Conservation (phyloP, 345 rosid species). For the Hibiscus syriacus region DNA sequence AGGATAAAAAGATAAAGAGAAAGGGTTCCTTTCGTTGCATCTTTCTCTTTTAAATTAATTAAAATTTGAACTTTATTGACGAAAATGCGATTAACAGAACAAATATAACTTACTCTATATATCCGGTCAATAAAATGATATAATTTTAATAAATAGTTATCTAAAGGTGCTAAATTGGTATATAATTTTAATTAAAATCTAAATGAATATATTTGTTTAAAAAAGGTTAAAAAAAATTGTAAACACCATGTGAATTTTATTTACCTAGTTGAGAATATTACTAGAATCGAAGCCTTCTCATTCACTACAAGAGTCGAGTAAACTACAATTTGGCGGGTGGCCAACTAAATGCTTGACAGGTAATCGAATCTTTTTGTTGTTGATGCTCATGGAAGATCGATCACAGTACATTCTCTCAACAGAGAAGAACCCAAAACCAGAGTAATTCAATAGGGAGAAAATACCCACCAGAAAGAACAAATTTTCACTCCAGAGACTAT, state of each 20-base stretch:
- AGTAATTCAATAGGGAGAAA: neutral
- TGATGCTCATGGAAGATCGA: slow-evolving; percentile 4
- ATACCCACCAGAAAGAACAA: neutral
- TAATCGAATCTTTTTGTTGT: slow-evolving; percentile 12
- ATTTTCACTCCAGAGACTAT: neutral
- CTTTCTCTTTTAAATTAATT: no score
- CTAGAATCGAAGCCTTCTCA: neutral
- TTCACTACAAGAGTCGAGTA: neutral
- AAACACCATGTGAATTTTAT: neutral
- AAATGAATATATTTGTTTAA: no score
- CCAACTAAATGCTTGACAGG: slow-evolving; percentile 26
- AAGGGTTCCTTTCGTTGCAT: no score
- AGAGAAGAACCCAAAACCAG: neutral
- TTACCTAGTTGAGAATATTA: neutral
- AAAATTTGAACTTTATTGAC: no score
- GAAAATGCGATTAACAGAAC: no score
- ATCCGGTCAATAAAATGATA: no score
- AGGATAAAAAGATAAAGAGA: no score
- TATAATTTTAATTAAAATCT: no score
- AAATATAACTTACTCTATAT: no score
- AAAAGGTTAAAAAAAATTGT: neutral
- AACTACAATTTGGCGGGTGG: slow-evolving; percentile 31
- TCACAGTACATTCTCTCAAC: neutral
- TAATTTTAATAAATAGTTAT: no score
- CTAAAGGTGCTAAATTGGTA: no score